These are phyloP conservation scores for Strigomonas galati DNA, from an alignment of 208 protist species.

Conservation along the genomic window DNA sequence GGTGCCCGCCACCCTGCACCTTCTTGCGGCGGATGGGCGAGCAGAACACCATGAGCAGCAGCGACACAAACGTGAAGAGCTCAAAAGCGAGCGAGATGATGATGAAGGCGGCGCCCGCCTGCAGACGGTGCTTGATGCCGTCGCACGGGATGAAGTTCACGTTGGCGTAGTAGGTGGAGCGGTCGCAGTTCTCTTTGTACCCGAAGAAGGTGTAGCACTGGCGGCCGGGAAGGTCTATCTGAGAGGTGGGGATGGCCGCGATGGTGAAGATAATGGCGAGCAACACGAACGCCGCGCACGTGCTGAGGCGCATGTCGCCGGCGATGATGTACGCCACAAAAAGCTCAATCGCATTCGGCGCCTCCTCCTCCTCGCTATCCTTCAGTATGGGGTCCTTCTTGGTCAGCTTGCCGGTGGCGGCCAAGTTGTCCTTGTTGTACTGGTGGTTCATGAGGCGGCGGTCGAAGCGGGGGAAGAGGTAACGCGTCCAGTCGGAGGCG, in stretches of 20 bases:
- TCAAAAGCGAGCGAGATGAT: slow-evolving; percentile 47
- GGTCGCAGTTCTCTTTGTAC: slow-evolving; percentile 67
- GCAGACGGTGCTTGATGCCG: slow-evolving; percentile 24
- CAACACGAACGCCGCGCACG: slow-evolving; percentile 33
- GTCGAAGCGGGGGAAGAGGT: slow-evolving; percentile 49
- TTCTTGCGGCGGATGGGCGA: slow-evolving; percentile 12
- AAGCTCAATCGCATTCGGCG: slow-evolving; percentile 41
- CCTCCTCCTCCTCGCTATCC: neutral
- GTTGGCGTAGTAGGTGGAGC: slow-evolving; percentile 28
- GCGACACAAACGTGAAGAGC: slow-evolving; percentile 25
- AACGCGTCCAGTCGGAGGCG: slow-evolving; percentile 7
- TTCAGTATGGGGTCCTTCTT: slow-evolving; percentile 5
- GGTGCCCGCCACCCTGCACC: neutral
- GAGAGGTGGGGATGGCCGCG: slow-evolving; percentile 45
- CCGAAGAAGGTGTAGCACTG: slow-evolving; percentile 78
- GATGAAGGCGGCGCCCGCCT: slow-evolving; percentile 56
- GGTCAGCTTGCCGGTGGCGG: slow-evolving; percentile 5
- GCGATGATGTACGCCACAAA: slow-evolving; percentile 31
- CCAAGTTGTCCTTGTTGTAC: slow-evolving; percentile 8
- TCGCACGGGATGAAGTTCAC: slow-evolving; percentile 35
- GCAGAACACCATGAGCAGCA: slow-evolving; percentile 27
- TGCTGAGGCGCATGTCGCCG: slow-evolving; percentile 28
- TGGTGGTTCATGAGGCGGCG: slow-evolving; percentile 28
- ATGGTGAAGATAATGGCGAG: slow-evolving; percentile 36
- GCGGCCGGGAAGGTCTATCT: slow-evolving; percentile 33